A percentile compares a stretch with the other conserved stretches of the same genome.
phyloP scores from a whole-genome alignment of 164 flowering plant species.

The Stephania cephalantha region DNA sequence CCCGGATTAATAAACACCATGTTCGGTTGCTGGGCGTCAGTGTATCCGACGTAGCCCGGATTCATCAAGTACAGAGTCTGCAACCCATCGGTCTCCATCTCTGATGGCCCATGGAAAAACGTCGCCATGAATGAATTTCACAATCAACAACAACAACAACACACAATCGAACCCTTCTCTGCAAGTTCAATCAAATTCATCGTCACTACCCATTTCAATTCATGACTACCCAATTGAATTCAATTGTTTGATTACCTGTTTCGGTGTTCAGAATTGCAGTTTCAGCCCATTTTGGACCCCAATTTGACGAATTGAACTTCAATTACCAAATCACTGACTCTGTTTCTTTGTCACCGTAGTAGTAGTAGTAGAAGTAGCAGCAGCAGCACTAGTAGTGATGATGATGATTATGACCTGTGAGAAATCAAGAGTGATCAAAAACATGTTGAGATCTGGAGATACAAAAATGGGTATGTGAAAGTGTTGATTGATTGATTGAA shows the following conservation, averaged over 20 bases:
- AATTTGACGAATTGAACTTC: not conserved
- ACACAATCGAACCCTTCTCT: not conserved
- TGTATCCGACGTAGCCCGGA: conserved; percentile 60
- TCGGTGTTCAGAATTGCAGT: not conserved
- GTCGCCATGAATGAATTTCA: conserved; percentile 43
- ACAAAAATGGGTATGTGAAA: too few species aligned
- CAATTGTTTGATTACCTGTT: not conserved
- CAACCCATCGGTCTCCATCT: conserved; percentile 68
- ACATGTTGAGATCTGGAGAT: not conserved
- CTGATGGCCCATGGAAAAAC: conserved; percentile 73
- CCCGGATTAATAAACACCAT: conserved; percentile 49
- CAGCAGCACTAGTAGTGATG: too few species aligned
- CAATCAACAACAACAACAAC: conserved; percentile 22
- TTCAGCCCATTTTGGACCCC: conserved; percentile 21
- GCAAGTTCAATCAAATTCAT: not conserved
- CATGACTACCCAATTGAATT: not conserved
- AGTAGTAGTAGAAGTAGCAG: too few species aligned
- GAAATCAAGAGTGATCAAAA: conserved; percentile 12
- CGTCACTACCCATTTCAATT: not conserved
- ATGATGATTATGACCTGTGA: conserved; percentile 21
- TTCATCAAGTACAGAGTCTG: conserved; percentile 94
- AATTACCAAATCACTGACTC: not conserved
- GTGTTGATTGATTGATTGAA: too few species aligned
- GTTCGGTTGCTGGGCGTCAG: conserved; percentile 44
- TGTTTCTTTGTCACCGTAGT: too few species aligned